Evolutionary conservation across 2,329 filamentous ascomycete genomes (phyloP), one percentile per base, ranked within the genome.

Genomic region (Colletotrichum liaoningense): DNA sequence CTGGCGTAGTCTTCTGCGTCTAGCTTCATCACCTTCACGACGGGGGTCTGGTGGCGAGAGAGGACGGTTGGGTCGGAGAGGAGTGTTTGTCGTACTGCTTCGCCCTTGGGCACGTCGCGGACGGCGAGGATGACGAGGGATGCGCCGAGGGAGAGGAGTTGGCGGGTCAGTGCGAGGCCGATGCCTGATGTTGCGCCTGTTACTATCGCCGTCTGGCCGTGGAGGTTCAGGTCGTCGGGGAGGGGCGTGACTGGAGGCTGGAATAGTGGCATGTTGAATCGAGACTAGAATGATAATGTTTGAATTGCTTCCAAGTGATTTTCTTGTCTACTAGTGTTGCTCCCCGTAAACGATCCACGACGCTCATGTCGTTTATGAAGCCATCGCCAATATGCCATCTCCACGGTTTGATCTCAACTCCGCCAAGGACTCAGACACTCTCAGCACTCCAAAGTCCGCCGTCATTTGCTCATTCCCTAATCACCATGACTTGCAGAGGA

Each of bases 111-210:
- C 1, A 76, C 16, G 28, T 80, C 79, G 19, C 85, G 80, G 1
- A 85, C 83, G 7, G 78, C 85, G n/a, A 87, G 76, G n/a, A 87
- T 81, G 4, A 87, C 76, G 16, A 78, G 82, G 0, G 78, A 76
- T 4, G 81, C 73, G 1, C 81, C 80, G 1, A 84, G 79, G 0
- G 42, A 57, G 26, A 83, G 77, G 1, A 86, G 77, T 60, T 86
- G 82, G 3, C 78, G 77, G 7, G 80, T 79, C 1, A 84, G 78
- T 72, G 84, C 84, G 1, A 83, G 77, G 2, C 85, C 85, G 0
- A 87, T 77, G 1, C 86, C 85, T 2, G 78, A 77, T 65, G 85
- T 86, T 58, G 84, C 79, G n/a, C 85, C 86, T 0, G 84, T 86
- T 49, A 87, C 79, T 28, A 86, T 79, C 63, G 81, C 77, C 1